These are phyloP conservation scores for Lachnellula cervina DNA, from an alignment of 2,329 filamentous ascomycete species.

Conservation along the genomic window DNA sequence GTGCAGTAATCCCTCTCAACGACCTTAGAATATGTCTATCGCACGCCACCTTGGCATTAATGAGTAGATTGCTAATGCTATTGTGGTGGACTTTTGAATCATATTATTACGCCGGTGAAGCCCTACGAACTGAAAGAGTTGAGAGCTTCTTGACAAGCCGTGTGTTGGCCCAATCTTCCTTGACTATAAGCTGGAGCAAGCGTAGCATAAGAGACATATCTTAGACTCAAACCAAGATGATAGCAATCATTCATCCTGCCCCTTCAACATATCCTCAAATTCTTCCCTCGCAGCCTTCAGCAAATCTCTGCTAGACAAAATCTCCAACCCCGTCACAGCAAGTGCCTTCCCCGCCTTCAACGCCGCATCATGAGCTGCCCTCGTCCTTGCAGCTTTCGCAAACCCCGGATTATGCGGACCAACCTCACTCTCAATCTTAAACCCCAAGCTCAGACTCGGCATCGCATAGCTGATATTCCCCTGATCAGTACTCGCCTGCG, in stretches of 20 bases:
- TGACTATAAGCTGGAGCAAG: no score
- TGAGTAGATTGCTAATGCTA: no score
- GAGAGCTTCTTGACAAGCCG: no score
- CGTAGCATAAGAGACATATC: neutral
- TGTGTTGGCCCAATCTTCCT: no score
- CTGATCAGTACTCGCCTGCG: conserved; percentile 55
- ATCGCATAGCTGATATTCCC: conserved; percentile 54
- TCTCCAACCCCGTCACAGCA: conserved; percentile 44
- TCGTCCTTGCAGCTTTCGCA: conserved; percentile 28
- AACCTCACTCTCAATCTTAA: conserved; percentile 44
- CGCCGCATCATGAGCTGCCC: conserved; percentile 18
- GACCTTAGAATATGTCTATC: no score
- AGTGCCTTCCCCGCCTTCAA: conserved; percentile 23
- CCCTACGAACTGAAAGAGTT: no score
- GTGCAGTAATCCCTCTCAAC: no score
- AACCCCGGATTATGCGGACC: conserved; percentile 50
- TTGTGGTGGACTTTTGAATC: no score
- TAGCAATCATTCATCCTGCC: no score
- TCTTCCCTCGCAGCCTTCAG: conserved; percentile 39
- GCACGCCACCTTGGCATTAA: no score
- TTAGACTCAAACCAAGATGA: conserved; percentile 1
- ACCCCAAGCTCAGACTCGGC: conserved; percentile 50
- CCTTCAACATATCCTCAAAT: conserved; percentile 29
- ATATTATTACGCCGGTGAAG: no score
- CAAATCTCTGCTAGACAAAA: conserved; percentile 39